Conservation (phyloP, 2,329 filamentous ascomycete species). For the Penicillium sp. region DNA sequence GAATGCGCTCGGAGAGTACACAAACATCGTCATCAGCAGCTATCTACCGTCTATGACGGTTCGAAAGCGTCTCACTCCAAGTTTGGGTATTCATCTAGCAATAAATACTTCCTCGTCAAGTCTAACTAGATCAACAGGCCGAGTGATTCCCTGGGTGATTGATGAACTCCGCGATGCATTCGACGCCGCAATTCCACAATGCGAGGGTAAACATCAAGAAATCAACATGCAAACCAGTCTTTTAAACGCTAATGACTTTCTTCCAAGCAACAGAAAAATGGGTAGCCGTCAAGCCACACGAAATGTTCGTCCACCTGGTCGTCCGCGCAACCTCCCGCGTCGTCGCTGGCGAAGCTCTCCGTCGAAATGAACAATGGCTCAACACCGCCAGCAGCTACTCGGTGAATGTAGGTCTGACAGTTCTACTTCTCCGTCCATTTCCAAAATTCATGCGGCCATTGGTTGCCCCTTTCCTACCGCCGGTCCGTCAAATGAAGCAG, state of each 20-base stretch:
- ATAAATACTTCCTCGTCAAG: no score
- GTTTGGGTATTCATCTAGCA: slow-evolving; percentile 15
- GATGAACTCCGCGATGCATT: slow-evolving; percentile 27
- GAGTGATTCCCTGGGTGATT: slow-evolving; percentile 22
- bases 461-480: slow-evolving; percentile 32
- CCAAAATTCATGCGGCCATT: slow-evolving; percentile 33
- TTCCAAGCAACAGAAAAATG: no score
- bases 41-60: slow-evolving; percentile 22
- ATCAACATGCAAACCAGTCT: no score
- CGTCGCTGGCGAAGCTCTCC: slow-evolving; percentile 36
- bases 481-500: slow-evolving; percentile 29
- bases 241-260: no score
- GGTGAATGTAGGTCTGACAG: slow-evolving; percentile 30
- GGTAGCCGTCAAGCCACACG: slow-evolving; percentile 20
- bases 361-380: slow-evolving; percentile 39
- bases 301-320: slow-evolving; percentile 32
- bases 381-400: slow-evolving; percentile 32
- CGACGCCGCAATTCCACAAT: slow-evolving; percentile 19
- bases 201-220: slow-evolving; percentile 15
- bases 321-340: slow-evolving; percentile 39
- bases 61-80: slow-evolving; percentile 22
- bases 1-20: slow-evolving; percentile 28
- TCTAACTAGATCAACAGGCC: slow-evolving; percentile 10
- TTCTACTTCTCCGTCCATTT: slow-evolving; percentile 30
- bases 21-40: slow-evolving; percentile 24